Base-by-base conservation (phyloP, 2,329 filamentous ascomycete genomes). In the Thermoascus crustaceus region DNA sequence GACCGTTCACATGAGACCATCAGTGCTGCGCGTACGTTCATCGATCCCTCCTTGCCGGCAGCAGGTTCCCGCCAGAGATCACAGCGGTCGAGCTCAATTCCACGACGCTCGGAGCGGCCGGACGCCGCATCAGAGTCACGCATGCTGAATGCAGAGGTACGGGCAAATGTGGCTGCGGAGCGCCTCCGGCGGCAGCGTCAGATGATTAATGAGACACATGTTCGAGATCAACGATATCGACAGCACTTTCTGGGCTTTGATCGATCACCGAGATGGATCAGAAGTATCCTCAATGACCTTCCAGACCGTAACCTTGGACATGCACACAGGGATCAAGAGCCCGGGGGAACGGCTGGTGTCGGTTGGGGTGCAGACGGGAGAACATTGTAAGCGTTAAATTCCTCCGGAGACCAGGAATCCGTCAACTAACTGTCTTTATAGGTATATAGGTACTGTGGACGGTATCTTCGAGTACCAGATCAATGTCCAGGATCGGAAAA, bases 391-490 rank as follows among this genome's bases (percentile, higher is more conserved):
- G 66, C 60, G 29, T 18, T 32, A 20, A 26, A 21, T 11, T 14
- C 35, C 19, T n/a, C 16, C 7, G 20, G 21, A 17, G 6, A 32
- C 8, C 8, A 27, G 34, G 21, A 11, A 19, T 32, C 23, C 37
- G 18, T 37, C 31, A 35, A 37, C 44, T 47, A 35, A 46, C 30
- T 22, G 5, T 25, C 8, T 31, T 9, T 32, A 16, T 40, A 70
- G 67, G 42, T 70, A 65, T 39, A 57, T 68, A 40, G 67, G 60
- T n/a, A 68, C 66, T 4, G 55, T 67, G 30, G 57, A 66, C 40
- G 67, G 67, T 11, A 68, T 70, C 17, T 67, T 68, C 35, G 63
- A 69, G 45, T 68, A 61, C 42, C 55, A 62, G 25, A 43, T 70
- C 40, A 68, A 70, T 40, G 49, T 66, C 26, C 55, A 60, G 24